Conservation (phyloP, 2,329 filamentous ascomycete species). For the Phaeosphaeriaceae sp. region DNA sequence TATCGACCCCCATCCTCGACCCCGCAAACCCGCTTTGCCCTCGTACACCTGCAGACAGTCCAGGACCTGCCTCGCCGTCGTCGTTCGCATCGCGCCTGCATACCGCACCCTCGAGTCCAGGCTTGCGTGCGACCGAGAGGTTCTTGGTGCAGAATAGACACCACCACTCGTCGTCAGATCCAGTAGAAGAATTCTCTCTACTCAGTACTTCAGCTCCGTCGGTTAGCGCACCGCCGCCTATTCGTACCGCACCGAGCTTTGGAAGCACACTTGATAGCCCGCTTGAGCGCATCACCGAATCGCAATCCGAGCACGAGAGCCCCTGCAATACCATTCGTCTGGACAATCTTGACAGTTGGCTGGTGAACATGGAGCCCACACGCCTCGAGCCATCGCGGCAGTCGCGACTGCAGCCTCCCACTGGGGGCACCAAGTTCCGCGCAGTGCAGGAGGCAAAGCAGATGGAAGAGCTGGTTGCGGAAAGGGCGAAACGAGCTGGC, state of each 20-base stretch:
- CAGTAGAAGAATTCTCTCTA: conserved; percentile 23
- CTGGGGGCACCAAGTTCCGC: conserved; percentile 60
- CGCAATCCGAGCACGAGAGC: conserved; percentile 17
- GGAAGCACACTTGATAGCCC: conserved; percentile 25
- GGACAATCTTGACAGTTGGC: conserved; percentile 6
- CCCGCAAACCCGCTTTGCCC: conserved; percentile 23
- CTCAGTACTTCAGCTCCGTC: conserved; percentile 8
- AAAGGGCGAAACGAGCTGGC: conserved; percentile 66
- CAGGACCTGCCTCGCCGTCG: conserved; percentile 8
- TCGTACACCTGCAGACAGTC: conserved; percentile 11
- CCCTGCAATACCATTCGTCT: conserved; percentile 4
- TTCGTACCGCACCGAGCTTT: conserved; percentile 19
- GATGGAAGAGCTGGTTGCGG: conserved; percentile 70
- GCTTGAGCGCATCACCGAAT: conserved; percentile 36
- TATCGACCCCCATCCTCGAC: conserved; percentile 35
- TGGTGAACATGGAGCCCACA: conserved; percentile 38
- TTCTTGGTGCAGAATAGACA: conserved; percentile 10
- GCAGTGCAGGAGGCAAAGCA: conserved; percentile 73
- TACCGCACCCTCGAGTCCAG: conserved; percentile 17
- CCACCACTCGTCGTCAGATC: conserved; percentile 29
- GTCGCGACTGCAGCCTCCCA: conserved; percentile 20
- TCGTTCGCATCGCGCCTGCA: conserved; percentile 6
- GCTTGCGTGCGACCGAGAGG: conserved; percentile 4
- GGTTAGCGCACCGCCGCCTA: conserved; percentile 15
- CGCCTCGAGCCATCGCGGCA: conserved; percentile 29